Evolutionary conservation across 805 yeast species (phyloP), one percentile per base, ranked within the genome.

Genomic region (baker's yeast (Saccharomyces cerevisiae)): DNA sequence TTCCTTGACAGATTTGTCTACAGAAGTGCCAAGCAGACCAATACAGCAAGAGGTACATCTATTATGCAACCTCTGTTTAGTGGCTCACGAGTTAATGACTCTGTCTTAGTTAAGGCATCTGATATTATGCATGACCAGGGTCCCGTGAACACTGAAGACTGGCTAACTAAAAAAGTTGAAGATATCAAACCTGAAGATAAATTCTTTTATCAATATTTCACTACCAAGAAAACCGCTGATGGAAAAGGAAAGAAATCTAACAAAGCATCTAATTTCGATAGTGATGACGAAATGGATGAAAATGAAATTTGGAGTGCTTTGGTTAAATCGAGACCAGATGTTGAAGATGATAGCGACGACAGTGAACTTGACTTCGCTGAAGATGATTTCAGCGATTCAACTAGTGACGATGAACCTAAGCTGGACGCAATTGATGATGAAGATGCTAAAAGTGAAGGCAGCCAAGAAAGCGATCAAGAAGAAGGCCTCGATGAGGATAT

Each of bases 1-100:
- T 94, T 94, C 81, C 78, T 94, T 73, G 97, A 94, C 71, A 82
- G 96, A 70, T 94, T 95, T 73, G 97, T 94, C 43, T 94, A 94
- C 75, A 86, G 89, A 73, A 89, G 90, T 69, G 89, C 97, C 49
- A 89, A 89, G 73, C 85, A 82, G 63, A 87, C 85, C 70, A 76
- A 83, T 21, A 69, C 75, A 32, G 73, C 84, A n/a, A 84, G 87
- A 68, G 98, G 98, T 64, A 76, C 86, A 3, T 89, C 97, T 47
- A 91, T 94, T 67, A 94, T 94, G 98, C 99, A 94, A 76, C 98
- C 99, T 51, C 76, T 94, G 59, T 90, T 95, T 48, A 97, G 97
- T 58, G 78, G 83, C 0, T 60, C 70, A 6, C 63, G 60, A 41
- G 87, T 85, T 58, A 84, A 88, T 22, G 88, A 87, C 9, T 74